Percentiles rank a stretch among this genome's conserved stretches.
These are phyloP conservation scores for Trametes elegans DNA, from an alignment of 768 basidiomycete genomes.

Conservation along the genomic window DNA sequence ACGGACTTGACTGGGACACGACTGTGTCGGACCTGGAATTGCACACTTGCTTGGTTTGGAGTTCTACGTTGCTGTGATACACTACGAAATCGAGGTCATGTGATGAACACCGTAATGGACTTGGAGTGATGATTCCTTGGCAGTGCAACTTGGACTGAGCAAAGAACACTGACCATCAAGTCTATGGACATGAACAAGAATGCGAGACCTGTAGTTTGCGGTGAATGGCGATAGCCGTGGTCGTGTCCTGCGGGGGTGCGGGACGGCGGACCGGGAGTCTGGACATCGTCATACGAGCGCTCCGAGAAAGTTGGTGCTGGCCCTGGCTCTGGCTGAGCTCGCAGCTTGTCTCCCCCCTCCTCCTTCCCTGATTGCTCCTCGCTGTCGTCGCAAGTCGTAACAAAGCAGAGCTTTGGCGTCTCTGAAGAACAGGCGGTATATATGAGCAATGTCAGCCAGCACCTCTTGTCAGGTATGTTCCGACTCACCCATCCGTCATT, in stretches of 20 bases:
- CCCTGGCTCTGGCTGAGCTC: not conserved
- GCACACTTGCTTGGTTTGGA: not conserved
- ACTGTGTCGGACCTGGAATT: not conserved
- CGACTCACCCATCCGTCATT: not conserved
- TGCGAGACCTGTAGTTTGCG: no score
- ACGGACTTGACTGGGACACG: not conserved
- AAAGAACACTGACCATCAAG: no score
- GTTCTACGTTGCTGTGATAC: not conserved
- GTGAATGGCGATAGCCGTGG: no score
- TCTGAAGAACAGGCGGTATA: not conserved
- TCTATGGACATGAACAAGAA: not conserved
- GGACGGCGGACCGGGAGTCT: no score
- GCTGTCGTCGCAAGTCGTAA: not conserved
- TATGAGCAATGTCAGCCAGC: slow-evolving; percentile 70
- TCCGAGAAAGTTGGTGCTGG: no score
- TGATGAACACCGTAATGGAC: no score
- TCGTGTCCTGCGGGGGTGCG: no score
- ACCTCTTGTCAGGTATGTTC: slow-evolving; percentile 57
- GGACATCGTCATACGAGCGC: not conserved
- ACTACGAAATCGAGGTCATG: no score
- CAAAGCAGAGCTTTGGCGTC: not conserved
- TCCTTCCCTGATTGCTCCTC: not conserved
- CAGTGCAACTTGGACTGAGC: no score
- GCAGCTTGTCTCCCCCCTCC: not conserved
- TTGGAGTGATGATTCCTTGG: no score